These are phyloP conservation scores for Luzula sylvatica DNA, from an alignment of 176 grass and related monocot species.

Conservation along the genomic window DNA sequence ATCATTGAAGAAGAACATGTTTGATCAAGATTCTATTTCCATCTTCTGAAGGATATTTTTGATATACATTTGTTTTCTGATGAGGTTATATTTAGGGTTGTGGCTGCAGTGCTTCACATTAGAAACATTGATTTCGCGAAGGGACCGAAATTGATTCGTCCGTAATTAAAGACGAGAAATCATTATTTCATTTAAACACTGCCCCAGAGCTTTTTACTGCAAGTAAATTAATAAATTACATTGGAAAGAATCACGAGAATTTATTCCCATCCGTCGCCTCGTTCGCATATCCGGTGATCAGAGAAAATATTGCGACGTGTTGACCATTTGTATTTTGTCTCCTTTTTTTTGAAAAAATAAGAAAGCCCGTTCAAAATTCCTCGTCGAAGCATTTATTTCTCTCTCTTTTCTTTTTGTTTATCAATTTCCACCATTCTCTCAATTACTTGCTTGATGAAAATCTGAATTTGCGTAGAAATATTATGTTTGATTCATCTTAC, in stretches of 20 bases:
- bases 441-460: not conserved
- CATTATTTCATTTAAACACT: constrained; percentile 83
- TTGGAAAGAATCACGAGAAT: too few relatives aligned
- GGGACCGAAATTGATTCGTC: constrained; percentile 92
- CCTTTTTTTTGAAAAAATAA: too few relatives aligned
- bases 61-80: constrained; percentile 27
- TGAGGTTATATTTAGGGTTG: constrained; percentile 93
- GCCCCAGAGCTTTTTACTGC: constrained; percentile 71
- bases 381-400: not conserved
- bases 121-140: constrained; percentile 97
- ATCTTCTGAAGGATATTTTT: constrained; percentile 10
- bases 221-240: too few relatives aligned
- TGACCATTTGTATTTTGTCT: too few relatives aligned
- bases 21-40: constrained; percentile 13
- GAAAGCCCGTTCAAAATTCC: too few relatives aligned
- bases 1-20: constrained; percentile 96
- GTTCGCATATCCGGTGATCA: too few relatives aligned
- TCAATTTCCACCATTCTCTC: not conserved
- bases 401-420: not conserved
- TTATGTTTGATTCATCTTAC: too few relatives aligned
- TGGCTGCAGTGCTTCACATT: constrained; percentile 97
- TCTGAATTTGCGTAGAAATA: not conserved
- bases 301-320: too few relatives aligned
- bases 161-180: constrained; percentile 80
- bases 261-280: too few relatives aligned